Conservation (phyloP, 225 moss, liverwort and hornwort species). For the Bryum argenteum region DNA sequence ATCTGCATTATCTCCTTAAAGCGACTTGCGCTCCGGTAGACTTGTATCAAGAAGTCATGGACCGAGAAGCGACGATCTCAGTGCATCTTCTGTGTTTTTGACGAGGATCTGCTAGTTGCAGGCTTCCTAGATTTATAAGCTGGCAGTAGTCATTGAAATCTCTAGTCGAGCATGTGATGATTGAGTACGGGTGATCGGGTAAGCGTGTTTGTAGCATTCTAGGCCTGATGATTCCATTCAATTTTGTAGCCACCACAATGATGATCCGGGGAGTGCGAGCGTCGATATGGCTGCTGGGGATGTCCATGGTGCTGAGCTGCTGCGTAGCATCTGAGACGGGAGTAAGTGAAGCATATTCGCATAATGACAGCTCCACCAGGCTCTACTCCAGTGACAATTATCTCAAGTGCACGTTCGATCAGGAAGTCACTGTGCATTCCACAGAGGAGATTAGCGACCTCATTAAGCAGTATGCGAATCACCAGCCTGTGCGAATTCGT, state of each 20-base stretch:
- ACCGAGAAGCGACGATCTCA: too few species aligned
- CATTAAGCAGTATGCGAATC: slow-evolving; percentile 19
- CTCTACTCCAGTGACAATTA: slow-evolving; percentile 25
- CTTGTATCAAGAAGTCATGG: too few species aligned
- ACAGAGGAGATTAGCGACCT: slow-evolving; percentile 31
- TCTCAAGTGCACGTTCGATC: slow-evolving; percentile 34
- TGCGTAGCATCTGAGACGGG: background rate
- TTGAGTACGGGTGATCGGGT: too few species aligned
- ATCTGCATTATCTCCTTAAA: background rate
- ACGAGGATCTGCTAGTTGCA: too few species aligned
- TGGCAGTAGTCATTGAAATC: too few species aligned
- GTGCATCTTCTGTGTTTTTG: too few species aligned
- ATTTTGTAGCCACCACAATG: background rate
- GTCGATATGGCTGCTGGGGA: slow-evolving; percentile 1
- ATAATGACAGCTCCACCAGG: slow-evolving; percentile 4
- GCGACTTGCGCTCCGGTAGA: too few species aligned
- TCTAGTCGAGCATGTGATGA: too few species aligned
- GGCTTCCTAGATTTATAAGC: too few species aligned
- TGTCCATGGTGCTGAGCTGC: slow-evolving; percentile 4
- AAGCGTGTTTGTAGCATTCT: too few species aligned
- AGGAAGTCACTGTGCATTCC: slow-evolving; percentile 22
- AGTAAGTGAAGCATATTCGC: slow-evolving; percentile 11
- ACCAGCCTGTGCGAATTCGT: slow-evolving; percentile 27
- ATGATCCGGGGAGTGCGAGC: background rate
- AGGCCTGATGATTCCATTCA: background rate